phyloP scores from a whole-genome alignment of 2,329 filamentous ascomycete species.

The Alternaria gaisen region DNA sequence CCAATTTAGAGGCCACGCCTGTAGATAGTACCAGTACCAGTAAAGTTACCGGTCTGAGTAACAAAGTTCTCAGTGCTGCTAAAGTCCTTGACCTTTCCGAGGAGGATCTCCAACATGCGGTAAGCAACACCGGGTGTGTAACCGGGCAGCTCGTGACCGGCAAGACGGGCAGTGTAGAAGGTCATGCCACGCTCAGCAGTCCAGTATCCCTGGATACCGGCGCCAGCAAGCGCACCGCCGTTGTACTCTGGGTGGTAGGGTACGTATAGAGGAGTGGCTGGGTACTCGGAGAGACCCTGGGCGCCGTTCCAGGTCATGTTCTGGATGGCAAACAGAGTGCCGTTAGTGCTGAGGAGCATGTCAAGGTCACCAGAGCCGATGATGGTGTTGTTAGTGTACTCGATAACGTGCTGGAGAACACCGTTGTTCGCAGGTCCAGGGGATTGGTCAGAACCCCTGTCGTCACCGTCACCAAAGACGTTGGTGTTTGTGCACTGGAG shows the following conservation, averaged over 20 bases:
- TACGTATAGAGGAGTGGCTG: conserved; percentile 53
- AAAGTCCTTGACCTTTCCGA: conserved; percentile 52
- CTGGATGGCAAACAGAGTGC: conserved; percentile 62
- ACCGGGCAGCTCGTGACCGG: conserved; percentile 56
- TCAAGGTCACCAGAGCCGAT: conserved; percentile 61
- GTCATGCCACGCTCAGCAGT: conserved; percentile 56
- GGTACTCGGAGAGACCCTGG: conserved; percentile 57
- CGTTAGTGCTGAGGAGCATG: conserved; percentile 60
- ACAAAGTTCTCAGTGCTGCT: conserved; percentile 47
- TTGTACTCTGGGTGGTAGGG: conserved; percentile 57
- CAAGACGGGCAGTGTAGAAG: conserved; percentile 55
- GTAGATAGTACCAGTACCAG: conserved; percentile 41
- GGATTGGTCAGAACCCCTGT: conserved; percentile 44
- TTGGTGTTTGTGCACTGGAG: conserved; percentile 52
- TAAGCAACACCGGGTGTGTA: conserved; percentile 56
- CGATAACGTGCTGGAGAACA: conserved; percentile 60
- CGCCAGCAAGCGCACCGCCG: conserved; percentile 50
- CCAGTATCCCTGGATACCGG: conserved; percentile 55
- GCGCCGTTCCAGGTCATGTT: conserved; percentile 64
- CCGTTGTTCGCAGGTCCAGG: conserved; percentile 51
- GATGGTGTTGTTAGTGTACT: conserved; percentile 61
- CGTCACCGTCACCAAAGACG: conserved; percentile 53
- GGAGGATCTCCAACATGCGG: conserved; percentile 54
- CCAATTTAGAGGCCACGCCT: conserved; percentile 11
- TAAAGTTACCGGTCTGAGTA: conserved; percentile 47